These are phyloP conservation scores for Exophiala alcalophila DNA, from an alignment of 2,329 filamentous ascomycete genomes.

Conservation along the genomic window DNA sequence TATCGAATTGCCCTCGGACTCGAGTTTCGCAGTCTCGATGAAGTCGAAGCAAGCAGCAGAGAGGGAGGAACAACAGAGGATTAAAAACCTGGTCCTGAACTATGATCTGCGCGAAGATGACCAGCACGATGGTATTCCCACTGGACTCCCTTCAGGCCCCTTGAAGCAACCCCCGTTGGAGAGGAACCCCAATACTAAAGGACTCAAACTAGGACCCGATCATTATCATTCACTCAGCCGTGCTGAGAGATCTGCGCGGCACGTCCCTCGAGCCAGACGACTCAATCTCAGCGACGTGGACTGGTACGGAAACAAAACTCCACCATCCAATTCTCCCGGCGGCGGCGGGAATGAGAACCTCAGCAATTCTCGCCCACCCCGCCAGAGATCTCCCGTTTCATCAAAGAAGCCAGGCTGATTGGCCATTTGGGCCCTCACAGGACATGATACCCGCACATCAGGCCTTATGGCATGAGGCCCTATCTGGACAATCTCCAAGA, in stretches of 20 bases:
- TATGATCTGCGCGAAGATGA: conserved; percentile 88
- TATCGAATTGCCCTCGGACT: conserved; percentile 81
- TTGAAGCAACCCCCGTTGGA: conserved; percentile 33
- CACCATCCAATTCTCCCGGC: conserved; percentile 1
- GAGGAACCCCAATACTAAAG: conserved; percentile 37
- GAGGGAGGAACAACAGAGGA: conserved; percentile 92
- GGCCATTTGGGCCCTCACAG: conserved; percentile 19
- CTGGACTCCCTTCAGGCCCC: conserved; percentile 40
- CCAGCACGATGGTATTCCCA: conserved; percentile 68
- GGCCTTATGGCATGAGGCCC: too few relatives aligned
- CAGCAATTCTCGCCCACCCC: conserved; percentile 8
- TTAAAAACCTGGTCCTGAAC: conserved; percentile 96
- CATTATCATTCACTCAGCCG: conserved; percentile 42
- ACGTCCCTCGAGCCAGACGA: conserved; percentile 79
- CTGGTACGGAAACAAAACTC: conserved; percentile 64
- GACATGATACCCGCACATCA: conserved; percentile 18
- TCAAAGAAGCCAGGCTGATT: conserved; percentile 32
- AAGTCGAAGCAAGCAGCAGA: conserved; percentile 92
- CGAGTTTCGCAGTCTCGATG: conserved; percentile 93
- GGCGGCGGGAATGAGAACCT: conserved; percentile 13
- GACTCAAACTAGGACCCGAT: conserved; percentile 38
- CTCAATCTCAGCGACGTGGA: conserved; percentile 95
- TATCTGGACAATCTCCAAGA: too few relatives aligned
- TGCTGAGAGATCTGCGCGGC: conserved; percentile 60
- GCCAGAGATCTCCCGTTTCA: conserved; percentile 4